phyloP scores from a whole-genome alignment of 2,329 filamentous ascomycete genomes.

The Fusarium xyrophilum region DNA sequence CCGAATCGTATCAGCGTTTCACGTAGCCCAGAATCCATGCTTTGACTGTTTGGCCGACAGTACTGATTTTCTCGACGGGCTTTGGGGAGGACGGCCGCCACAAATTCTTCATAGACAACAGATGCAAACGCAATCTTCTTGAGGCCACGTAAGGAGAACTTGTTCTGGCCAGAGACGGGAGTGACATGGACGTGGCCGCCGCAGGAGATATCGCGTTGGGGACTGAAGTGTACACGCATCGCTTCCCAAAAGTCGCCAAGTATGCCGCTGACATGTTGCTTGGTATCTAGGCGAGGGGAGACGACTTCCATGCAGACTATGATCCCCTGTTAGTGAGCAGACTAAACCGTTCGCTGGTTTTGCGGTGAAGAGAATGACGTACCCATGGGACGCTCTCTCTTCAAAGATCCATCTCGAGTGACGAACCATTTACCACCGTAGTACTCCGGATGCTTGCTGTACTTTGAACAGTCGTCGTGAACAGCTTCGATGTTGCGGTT shows the following conservation, averaged over 20 bases:
- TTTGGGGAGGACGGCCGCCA: conserved; percentile 44
- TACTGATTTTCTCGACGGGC: conserved; percentile 47
- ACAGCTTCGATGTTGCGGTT: conserved; percentile 49
- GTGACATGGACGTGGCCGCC: conserved; percentile 52
- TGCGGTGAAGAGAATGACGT: conserved; percentile 18
- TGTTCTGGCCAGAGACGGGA: conserved; percentile 44
- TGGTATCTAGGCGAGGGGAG: conserved; percentile 49
- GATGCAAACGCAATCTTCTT: conserved; percentile 50
- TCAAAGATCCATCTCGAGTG: conserved; percentile 50
- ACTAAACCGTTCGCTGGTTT: neutral
- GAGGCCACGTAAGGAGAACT: conserved; percentile 47
- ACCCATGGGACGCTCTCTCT: conserved; percentile 48
- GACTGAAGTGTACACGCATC: conserved; percentile 51
- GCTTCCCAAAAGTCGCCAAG: conserved; percentile 52
- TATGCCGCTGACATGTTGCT: conserved; percentile 42
- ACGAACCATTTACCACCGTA: conserved; percentile 53
- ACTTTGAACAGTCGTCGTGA: conserved; percentile 48
- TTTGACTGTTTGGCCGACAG: conserved; percentile 46
- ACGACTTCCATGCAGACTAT: conserved; percentile 53
- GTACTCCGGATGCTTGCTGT: conserved; percentile 52
- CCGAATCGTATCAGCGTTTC: conserved; percentile 41
- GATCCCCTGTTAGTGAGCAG: conserved; percentile 13
- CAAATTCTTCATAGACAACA: conserved; percentile 46
- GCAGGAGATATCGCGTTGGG: conserved; percentile 46
- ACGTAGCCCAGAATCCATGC: conserved; percentile 43